Base-by-base conservation (phyloP, 2,329 filamentous ascomycete species). In the Aspergillaceae sp. region DNA sequence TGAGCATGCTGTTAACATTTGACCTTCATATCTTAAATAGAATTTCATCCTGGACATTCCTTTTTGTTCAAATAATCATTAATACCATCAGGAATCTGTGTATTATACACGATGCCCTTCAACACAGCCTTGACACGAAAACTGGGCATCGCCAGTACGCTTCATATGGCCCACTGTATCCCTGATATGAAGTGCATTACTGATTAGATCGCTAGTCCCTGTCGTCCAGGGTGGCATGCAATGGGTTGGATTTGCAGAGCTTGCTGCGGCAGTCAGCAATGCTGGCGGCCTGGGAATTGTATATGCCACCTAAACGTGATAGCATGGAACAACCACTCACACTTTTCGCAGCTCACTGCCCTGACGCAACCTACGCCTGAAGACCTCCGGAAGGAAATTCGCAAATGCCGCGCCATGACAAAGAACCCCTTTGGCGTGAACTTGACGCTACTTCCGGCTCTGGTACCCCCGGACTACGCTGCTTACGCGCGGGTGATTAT, bases 401-500 rank as follows among this genome's bases (percentile, higher is more conserved):
- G 80, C 53, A 83, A 80, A 71, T 94, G 87, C 76, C 84, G 83
- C 57, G 80, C 76, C 53, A 81, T 97, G 62, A 75, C 74, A 51
- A 68, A 70, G 41, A 70, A 71, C 51, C 72, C 72, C 38, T 97
- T 98, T 68, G 92, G 78, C 61, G 91, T 97, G 59, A 98, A 98
- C 73, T 80, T 97, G 56, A 98, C 92, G 6, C 83, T 97, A 51
- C 83, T 97, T 40, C 92, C 92, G 29, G 79, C 90, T 46, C 79
- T 97, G 58, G 83, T 88, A 7, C 88, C 92, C 5, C 92, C 92
- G 4, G 84, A 97, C 76, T 98, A 98, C 68, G 79, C 73, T 51
- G 91, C 87, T 50, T 98, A 94, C 71, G 88, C 91, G 29, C 86
- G 87, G 69, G 87, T 90, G 45, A 83, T 94, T 62, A 90, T 98